phyloP scores from a whole-genome alignment of 139 green algal species.

The Pseudopediastrum boryanum region DNA sequence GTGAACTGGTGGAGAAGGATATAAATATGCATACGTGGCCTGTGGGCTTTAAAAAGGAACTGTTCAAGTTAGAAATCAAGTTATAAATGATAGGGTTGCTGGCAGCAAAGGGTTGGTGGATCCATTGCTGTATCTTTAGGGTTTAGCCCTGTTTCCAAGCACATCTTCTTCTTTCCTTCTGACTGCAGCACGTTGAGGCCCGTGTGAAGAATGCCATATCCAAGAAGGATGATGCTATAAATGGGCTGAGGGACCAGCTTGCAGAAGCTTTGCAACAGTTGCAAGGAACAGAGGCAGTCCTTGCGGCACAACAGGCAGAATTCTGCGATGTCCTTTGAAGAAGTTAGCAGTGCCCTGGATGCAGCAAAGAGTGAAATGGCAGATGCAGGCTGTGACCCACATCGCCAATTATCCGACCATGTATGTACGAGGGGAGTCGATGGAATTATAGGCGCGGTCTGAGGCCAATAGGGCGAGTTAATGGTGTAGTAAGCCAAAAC shows the following conservation, averaged over 20 bases:
- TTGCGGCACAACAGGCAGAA: slow-evolving; percentile 54
- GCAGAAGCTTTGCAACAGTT: slow-evolving; percentile 41
- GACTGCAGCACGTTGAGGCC: slow-evolving; percentile 46
- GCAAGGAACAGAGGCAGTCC: slow-evolving; percentile 50
- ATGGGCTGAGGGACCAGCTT: slow-evolving; percentile 45
- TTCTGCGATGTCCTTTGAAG: no score
- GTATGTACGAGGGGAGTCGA: no score
- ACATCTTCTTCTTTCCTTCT: neutral
- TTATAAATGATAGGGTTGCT: slow-evolving; percentile 5
- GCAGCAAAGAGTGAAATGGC: no score
- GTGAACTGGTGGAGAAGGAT: no score
- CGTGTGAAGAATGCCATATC: slow-evolving; percentile 41
- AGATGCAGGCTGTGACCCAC: no score
- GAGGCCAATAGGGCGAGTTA: no score
- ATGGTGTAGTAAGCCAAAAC: no score
- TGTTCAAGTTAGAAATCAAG: neutral
- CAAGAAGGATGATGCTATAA: slow-evolving; percentile 61
- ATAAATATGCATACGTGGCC: no score
- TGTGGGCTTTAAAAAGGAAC: neutral
- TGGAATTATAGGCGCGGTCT: no score
- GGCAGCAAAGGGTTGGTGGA: neutral
- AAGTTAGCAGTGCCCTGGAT: no score
- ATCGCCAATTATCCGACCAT: no score
- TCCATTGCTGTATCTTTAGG: neutral
- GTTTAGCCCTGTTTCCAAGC: neutral